Evolutionary conservation across 805 yeast species (phyloP).

Genomic region (Lachancea mirantina): DNA sequence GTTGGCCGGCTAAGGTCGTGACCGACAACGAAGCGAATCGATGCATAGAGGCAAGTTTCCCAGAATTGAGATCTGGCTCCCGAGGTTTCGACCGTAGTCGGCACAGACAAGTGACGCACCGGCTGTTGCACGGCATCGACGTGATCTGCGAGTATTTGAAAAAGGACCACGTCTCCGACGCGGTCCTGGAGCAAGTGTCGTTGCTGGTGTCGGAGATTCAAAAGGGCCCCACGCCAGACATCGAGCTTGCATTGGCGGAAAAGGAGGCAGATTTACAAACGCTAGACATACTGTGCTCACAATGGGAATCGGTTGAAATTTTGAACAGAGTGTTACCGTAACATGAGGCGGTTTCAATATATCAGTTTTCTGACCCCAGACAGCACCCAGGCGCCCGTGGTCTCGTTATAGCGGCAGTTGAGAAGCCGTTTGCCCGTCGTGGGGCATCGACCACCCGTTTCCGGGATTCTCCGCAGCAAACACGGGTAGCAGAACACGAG

Average conservation of each 20-base stretch:
- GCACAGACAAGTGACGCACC: too few relatives aligned
- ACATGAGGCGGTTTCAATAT: conserved; percentile 33
- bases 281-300: conserved; percentile 21
- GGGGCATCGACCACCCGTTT: conserved; percentile 61
- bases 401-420: conserved; percentile 61
- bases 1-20: too few relatives aligned
- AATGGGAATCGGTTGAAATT: conserved; percentile 20
- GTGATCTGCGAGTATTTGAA: too few relatives aligned
- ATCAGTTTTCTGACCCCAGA: conserved; percentile 71
- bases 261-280: conserved; percentile 22
- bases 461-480: conserved; percentile 56
- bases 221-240: conserved; percentile 20
- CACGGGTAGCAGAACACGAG: conserved; percentile 86
- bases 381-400: conserved; percentile 58
- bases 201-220: conserved; percentile 17
- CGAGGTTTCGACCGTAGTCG: too few relatives aligned
- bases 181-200: conserved; percentile 17
- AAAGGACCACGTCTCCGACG: conserved; percentile 9
- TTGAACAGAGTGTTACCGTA: neutral
- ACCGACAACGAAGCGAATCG: too few relatives aligned
- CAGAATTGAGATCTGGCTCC: too few relatives aligned
- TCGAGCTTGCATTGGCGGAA: conserved; percentile 19
- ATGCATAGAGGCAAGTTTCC: too few relatives aligned
- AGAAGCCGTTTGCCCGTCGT: conserved; percentile 64
- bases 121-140: too few relatives aligned